Evolutionary conservation across 495 filamentous ascomycete species (phyloP).

Genomic region (Rostrohypoxylon terebratum): DNA sequence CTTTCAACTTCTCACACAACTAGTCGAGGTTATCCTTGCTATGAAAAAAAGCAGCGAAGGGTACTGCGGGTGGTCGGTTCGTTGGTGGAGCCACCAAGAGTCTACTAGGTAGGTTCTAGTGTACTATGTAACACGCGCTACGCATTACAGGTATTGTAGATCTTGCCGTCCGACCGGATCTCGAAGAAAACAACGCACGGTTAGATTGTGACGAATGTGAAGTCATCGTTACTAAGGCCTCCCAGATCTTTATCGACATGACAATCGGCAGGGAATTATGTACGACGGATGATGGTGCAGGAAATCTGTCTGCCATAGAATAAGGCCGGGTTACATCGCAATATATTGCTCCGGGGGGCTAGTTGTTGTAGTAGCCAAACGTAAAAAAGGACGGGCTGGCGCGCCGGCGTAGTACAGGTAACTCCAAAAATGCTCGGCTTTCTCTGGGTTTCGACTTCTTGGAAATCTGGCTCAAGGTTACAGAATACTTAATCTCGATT

Average conservation of each 20-base stretch:
- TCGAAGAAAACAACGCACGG: conserved; percentile 35
- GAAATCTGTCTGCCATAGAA: neutral
- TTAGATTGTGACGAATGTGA: conserved; percentile 28
- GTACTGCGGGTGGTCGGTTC: conserved; percentile 29
- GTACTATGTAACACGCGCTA: too few relatives aligned
- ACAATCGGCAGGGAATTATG: conserved; percentile 7
- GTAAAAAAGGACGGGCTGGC: conserved; percentile 31
- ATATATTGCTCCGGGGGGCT: conserved; percentile 35
- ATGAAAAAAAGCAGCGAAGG: neutral
- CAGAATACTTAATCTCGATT: conserved; percentile 26
- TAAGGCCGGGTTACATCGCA: conserved; percentile 32
- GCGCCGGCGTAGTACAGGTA: conserved; percentile 28
- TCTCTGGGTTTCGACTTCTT: conserved; percentile 22
- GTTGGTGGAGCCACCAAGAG: conserved; percentile 36
- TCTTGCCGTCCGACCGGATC: conserved; percentile 38
- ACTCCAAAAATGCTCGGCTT: conserved; percentile 16
- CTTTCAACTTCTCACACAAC: neutral
- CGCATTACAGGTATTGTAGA: conserved; percentile 23
- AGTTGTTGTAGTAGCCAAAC: conserved; percentile 30
- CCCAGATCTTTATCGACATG: conserved; percentile 16
- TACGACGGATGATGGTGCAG: conserved; percentile 9
- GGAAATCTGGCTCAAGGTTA: conserved; percentile 19
- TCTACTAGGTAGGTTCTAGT: conserved; percentile 21
- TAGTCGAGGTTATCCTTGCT: conserved; percentile 9
- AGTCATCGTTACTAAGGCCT: conserved; percentile 30